phyloP scores from a whole-genome alignment of 495 filamentous ascomycete genomes.

The Penicillium waksmanii region DNA sequence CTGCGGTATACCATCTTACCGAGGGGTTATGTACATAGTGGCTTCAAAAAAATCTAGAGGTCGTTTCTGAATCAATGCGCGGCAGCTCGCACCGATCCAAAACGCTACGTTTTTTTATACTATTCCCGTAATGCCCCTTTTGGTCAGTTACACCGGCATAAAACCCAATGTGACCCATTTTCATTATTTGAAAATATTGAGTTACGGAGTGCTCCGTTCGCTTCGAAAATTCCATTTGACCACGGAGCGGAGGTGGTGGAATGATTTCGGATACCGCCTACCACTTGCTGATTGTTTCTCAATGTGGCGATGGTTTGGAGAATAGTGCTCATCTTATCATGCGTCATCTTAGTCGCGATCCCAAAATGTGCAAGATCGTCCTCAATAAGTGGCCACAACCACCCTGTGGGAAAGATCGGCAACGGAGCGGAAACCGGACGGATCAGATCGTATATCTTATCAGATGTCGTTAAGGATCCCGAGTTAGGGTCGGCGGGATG shows the following conservation, averaged over 20 bases:
- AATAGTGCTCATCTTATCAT: not conserved
- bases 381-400: not conserved
- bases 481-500: not conserved
- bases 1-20: too few species aligned
- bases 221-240: not conserved
- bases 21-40: too few species aligned
- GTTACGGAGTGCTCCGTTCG: too few species aligned
- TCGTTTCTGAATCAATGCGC: too few species aligned
- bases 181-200: not conserved
- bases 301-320: not conserved
- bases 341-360: not conserved
- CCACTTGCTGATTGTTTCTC: not conserved
- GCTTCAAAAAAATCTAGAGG: too few species aligned
- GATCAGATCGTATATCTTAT: conserved; percentile 5
- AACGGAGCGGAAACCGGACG: not conserved
- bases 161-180: not conserved
- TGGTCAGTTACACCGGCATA: too few species aligned
- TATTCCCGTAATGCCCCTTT: too few species aligned
- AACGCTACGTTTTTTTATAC: too few species aligned
- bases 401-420: not conserved
- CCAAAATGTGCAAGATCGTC: conserved; percentile 2
- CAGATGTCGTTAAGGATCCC: not conserved
- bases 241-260: not conserved
- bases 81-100: too few species aligned
- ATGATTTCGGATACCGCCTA: not conserved